Base-by-base conservation (phyloP, 805 yeast species). In the Candida ipomoeae region DNA sequence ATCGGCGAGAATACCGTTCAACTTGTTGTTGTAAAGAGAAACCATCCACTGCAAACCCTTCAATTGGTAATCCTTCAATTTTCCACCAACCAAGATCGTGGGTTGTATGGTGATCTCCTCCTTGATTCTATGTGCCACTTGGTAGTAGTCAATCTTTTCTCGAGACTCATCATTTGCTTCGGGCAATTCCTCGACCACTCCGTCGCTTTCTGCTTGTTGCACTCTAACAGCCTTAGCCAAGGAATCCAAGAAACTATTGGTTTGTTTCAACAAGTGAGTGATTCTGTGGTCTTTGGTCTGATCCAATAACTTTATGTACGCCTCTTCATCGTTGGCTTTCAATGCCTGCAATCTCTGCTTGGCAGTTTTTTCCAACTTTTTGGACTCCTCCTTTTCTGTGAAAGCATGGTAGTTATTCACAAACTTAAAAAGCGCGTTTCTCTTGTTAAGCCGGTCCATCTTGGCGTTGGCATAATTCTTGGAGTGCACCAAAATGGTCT, bases 261-360 rank as follows among this genome's bases (percentile, higher is more conserved):
- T 87, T 66, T 87, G 96, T 62, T 77, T 85, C 64, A 87, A 78
- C 65, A 87, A 75, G 68, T 87, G 95, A 1, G 94, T 87, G 59
- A 87, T 84, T 79, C 96, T 82, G 39, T 89, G 87, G 70, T 87
- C 96, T 65, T 87, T 87, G 3, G 96, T 87, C 68, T 87, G 90
- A 65, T 87, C 94, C 65, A 87, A 77, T 62, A 87, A 78, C 63
- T 87, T 87, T 65, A 87, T 79, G 71, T 87, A 87, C 2, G 94
- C 94, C 63, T 87, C 96, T 67, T 87, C 95, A 72, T 87, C 96
- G 65, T 87, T 87, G 15, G 91, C 87, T 66, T 85, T 86, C 74
- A 87, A 80, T 29, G 94, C 94, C 62, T 85, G 90, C 68, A 87
- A 79, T 80, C 96, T 85, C 64, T 86, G 91, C 62, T 84, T 87